Conservation (phyloP, 768 basidiomycete species). For the Kwoniella europaea region DNA sequence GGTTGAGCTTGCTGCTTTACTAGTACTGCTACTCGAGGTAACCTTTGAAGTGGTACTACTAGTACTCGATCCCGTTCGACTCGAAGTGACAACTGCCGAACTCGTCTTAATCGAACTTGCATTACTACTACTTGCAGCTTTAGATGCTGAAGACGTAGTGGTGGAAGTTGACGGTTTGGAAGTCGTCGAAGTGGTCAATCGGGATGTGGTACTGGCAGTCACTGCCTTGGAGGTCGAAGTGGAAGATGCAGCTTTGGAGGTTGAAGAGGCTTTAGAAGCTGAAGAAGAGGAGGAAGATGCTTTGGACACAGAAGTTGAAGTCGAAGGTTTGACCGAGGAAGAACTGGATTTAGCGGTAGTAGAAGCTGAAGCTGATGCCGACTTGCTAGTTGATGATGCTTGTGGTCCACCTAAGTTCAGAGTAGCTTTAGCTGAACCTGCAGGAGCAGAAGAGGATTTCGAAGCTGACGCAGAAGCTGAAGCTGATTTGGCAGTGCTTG, state of each 20-base stretch:
- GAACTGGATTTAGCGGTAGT: conserved; percentile 17
- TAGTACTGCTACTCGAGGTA: conserved; percentile 3
- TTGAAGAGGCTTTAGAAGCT: conserved; percentile 20
- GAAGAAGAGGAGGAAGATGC: conserved; percentile 16
- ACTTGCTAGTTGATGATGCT: conserved; percentile 3
- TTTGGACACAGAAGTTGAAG: neutral
- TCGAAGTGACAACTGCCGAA: conserved; percentile 16
- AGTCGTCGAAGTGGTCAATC: conserved; percentile 6
- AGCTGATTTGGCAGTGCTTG: conserved; percentile 15
- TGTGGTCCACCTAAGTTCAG: conserved; percentile 1
- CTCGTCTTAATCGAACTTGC: conserved; percentile 11
- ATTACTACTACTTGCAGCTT: neutral
- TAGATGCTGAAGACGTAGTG: neutral
- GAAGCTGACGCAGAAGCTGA: conserved; percentile 16
- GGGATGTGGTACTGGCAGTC: neutral
- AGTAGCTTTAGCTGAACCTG: conserved; percentile 11
- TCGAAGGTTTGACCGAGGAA: neutral
- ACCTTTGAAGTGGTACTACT: conserved; percentile 3
- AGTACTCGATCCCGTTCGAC: conserved; percentile 5
- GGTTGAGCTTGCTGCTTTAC: neutral
- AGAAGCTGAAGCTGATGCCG: conserved; percentile 3
- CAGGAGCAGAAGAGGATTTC: neutral
- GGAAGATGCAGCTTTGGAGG: conserved; percentile 17
- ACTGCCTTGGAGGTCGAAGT: conserved; percentile 11
- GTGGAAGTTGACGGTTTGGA: conserved; percentile 18